Percentiles rank a stretch among this genome's conserved stretches.
Evolutionary conservation across 1,284 basidiomycete species (phyloP).

Genomic region (Trichosporon inkin): DNA sequence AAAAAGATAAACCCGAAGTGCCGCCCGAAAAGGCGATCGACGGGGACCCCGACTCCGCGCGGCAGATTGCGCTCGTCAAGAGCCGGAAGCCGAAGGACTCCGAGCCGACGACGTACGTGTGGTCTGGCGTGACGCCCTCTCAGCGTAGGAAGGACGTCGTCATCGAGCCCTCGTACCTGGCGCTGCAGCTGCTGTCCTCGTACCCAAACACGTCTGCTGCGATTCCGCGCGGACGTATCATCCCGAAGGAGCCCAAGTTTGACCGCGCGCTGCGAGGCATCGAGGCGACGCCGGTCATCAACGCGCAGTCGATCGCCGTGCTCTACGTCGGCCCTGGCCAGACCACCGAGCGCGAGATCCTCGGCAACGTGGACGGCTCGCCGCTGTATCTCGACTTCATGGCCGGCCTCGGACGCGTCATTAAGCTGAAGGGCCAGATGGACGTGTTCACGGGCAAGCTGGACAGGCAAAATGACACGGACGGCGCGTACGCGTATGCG

Average conservation of each 20-base stretch:
- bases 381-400: constrained; percentile 92
- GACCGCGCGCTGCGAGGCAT: constrained; percentile 66
- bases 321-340: constrained; percentile 94
- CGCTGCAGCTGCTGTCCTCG: constrained; percentile 73
- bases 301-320: constrained; percentile 95
- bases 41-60: not conserved
- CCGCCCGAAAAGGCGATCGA: not conserved
- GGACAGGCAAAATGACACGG: constrained; percentile 77
- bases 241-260: constrained; percentile 56
- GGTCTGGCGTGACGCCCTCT: constrained; percentile 76
- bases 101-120: constrained; percentile 58
- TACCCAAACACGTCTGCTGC: constrained; percentile 59
- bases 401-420: constrained; percentile 79
- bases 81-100: constrained; percentile 28
- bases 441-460: constrained; percentile 95
- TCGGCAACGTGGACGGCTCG: constrained; percentile 87
- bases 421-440: constrained; percentile 82
- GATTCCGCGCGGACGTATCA: constrained; percentile 46
- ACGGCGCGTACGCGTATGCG: constrained; percentile 81
- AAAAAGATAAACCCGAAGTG: not conserved
- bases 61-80: not conserved
- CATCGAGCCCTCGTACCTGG: constrained; percentile 82
- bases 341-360: constrained; percentile 75
- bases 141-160: constrained; percentile 77
- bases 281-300: constrained; percentile 88